Evolutionary conservation across 306 rosid genomes (phyloP).

Genomic region (Cicer chorassanicum): DNA sequence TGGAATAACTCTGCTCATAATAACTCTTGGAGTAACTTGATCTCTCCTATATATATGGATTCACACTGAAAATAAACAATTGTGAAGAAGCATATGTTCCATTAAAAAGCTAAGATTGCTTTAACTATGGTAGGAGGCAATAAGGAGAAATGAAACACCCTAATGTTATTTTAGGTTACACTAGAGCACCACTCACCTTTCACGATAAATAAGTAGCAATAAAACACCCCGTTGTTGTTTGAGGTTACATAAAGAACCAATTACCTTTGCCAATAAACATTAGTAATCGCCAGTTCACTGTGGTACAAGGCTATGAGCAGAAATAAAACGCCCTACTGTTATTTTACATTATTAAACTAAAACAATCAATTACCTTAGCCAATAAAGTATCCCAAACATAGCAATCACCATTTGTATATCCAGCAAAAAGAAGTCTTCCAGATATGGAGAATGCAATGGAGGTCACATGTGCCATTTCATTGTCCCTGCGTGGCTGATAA

Average conservation of each 20-base stretch:
- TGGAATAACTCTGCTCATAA: too few relatives aligned
- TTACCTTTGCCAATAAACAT: not conserved
- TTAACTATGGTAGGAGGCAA: not conserved
- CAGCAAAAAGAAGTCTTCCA: conserved; percentile 95
- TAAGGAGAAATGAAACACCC: conserved; percentile 27
- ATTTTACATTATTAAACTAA: conserved; percentile 33
- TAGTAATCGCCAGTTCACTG: too few relatives aligned
- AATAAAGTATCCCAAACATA: conserved; percentile 93
- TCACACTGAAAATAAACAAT: conserved; percentile 28
- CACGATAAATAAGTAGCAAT: not conserved
- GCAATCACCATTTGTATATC: conserved; percentile 82
- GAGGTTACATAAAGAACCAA: conserved; percentile 18
- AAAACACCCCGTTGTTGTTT: conserved; percentile 15
- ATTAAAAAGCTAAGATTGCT: conserved; percentile 27
- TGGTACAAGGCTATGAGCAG: not conserved
- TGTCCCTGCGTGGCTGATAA: conserved; percentile 66
- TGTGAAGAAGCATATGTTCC: conserved; percentile 13
- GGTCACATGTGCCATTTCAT: conserved; percentile 63
- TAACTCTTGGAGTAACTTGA: too few relatives aligned
- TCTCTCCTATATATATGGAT: not conserved
- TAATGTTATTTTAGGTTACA: conserved; percentile 7
- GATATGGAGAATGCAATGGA: conserved; percentile 94
- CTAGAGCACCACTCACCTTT: conserved; percentile 16
- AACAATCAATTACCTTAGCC: conserved; percentile 69
- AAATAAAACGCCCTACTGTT: not conserved